These are phyloP conservation scores for Termitomyces sp. DNA, from an alignment of 768 basidiomycete genomes.

Conservation along the genomic window DNA sequence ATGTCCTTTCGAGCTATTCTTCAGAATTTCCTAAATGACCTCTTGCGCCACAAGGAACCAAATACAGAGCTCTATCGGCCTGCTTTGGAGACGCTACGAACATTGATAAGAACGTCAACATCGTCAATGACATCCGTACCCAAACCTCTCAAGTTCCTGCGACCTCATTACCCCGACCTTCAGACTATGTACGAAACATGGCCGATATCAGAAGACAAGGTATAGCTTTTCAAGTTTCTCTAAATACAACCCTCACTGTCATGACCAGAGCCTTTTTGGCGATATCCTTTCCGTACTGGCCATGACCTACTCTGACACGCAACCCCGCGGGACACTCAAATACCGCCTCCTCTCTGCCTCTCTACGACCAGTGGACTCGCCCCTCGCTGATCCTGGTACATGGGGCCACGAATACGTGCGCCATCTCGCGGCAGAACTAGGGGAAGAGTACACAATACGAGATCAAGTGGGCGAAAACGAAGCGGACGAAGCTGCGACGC, in stretches of 20 bases:
- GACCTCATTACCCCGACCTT: conserved; percentile 87
- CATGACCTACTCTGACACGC: conserved; percentile 99
- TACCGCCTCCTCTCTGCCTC: conserved; percentile 86
- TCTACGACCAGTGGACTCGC: conserved; percentile 58
- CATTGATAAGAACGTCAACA: conserved; percentile 92
- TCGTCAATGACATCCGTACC: conserved; percentile 99
- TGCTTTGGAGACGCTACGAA: conserved; percentile 90
- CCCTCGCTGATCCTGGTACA: conserved; percentile 83
- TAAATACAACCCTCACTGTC: not conserved
- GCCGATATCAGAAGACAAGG: conserved; percentile 76
- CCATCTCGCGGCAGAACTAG: conserved; percentile 93
- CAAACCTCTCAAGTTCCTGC: conserved; percentile 96
- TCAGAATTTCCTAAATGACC: not conserved
- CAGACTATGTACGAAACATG: conserved; percentile 83
- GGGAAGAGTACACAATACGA: conserved; percentile 84
- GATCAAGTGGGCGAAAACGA: conserved; percentile 45
- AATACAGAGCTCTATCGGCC: conserved; percentile 82
- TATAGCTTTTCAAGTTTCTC: conserved; percentile 21
- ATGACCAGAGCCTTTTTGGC: conserved; percentile 79
- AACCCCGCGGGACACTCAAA: conserved; percentile 91
- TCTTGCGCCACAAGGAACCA: conserved; percentile 60
- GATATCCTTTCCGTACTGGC: conserved; percentile 97
- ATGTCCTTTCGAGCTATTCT: conserved; percentile 15
- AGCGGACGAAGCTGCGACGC: conserved; percentile 18
- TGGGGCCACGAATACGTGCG: conserved; percentile 99